Base-by-base conservation (phyloP, 192 early-diverging fungal species). In the Coemansia sp. region DNA sequence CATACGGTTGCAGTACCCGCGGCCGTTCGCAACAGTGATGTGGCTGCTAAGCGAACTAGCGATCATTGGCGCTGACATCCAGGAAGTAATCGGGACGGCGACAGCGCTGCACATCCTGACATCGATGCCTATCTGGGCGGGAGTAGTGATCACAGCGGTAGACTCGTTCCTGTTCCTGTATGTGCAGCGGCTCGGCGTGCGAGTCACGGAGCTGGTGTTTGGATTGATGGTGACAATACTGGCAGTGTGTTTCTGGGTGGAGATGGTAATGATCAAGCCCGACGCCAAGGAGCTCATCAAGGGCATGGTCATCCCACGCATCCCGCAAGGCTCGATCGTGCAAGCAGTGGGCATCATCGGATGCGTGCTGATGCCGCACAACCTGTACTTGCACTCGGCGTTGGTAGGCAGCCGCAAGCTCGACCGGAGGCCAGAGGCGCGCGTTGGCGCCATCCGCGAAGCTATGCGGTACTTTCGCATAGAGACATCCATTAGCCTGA, bases 1-100 rank as follows among this genome's bases (percentile, higher is more conserved):
- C 64, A 82, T 82, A 27, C 71, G 72, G 11, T 44, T 38, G 36
- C 80, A 78, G 45, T 91, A 91, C 48, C 84, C 78, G 63, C 76
- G 77, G 38, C 72, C 76, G 1, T 65, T 82, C 34, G 77, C 86
- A 4, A 68, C 65, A 1, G 50, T 85, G 58, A 76, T 91, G 19
- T 91, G 88, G 87, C 14, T 84, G 31, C 84, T 90, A 46, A 87
- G 79, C 19, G 87, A 91, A 42, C 67, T 88, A n/a, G 90, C 89
- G 4, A 91, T 91, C 34, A 89, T 91, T 29, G 89, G 89, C 0
- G 87, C 88, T 1, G 90, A 91, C 63, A 89, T 91, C 38, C 90
- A 91, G 62, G 90, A 91, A 69, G 93, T 97, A 21, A 87, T 97
- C 44, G 95, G 95, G 9, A 94, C 94, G 4, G 94, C 94, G 1